Base-by-base conservation (phyloP, 176 grass and related monocot genomes). In the Coix lacrymajobi region DNA sequence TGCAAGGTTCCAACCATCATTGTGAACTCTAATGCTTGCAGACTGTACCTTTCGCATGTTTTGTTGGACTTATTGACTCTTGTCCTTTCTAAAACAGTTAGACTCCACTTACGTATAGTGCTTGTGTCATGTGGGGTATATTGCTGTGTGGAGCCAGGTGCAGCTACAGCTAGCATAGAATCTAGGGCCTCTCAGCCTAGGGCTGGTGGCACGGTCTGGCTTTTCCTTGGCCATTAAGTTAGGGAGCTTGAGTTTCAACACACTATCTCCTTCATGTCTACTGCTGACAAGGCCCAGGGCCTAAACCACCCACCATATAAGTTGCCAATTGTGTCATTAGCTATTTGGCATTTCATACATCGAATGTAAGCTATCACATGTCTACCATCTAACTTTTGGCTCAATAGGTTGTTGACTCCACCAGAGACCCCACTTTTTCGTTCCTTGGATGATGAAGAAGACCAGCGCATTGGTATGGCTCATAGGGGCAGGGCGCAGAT, bases 401-500 rank as follows among this genome's bases (percentile, higher is more conserved):
- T 76, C 72, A 71, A 86, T 68, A 98, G 96, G 96, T 38, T 98
- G 71, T 79, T 98, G 82, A 98, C 96, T 82, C 96, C 96, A 61
- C 96, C 96, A 64, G 96, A 90, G 26, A 95, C 96, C 52, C 96
- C 96, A 41, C 90, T 98, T 88, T 98, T 98, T 52, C 89, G 46
- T 86, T 98, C 90, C 43, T 88, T 98, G 83, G 96, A 95, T 89
- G 87, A 88, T 40, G 90, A 93, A 16, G 90, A 90, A 73, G 80
- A 85, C 32, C 69, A 87, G 74, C 71, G 3, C 49, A 41, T 83
- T 68, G 52, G 63, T 72, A 79, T 83, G 56, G 57, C 64, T 75
- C 58, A 83, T 31, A 98, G 96, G 91, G 92, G 90, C 10, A 89
- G 96, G 73, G 15, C 84, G 30, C 87, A 82, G 54, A 86, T 74